Conservation (phyloP, 78 protist species). For the Dictyostelium capitatum region DNA sequence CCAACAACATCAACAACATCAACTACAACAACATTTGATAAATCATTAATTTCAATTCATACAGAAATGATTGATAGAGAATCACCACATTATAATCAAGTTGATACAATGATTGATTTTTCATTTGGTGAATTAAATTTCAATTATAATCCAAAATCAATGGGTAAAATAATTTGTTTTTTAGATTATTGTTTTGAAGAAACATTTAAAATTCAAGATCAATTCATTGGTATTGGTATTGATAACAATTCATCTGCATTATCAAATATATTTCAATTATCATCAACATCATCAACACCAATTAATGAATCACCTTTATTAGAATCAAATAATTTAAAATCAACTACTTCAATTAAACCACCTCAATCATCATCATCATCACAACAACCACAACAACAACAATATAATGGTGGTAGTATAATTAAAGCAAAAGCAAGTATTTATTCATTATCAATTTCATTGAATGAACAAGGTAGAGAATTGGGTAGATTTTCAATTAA, state of each 20-base stretch:
- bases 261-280: background rate
- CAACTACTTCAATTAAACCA: background rate
- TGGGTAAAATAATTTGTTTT: constrained; percentile 36
- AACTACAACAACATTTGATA: background rate
- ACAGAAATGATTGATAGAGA: constrained; percentile 44
- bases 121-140: constrained; percentile 69
- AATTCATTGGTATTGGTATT: background rate
- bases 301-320: background rate
- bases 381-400: background rate
- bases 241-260: background rate
- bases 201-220: constrained; percentile 51
- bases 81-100: constrained; percentile 40
- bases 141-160: constrained; percentile 68
- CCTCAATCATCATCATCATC: background rate
- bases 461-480: constrained; percentile 55
- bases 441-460: constrained; percentile 62
- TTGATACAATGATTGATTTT: constrained; percentile 43
- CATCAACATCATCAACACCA: constrained; percentile 13
- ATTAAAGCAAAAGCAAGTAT: constrained; percentile 63
- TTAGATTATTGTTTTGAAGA: constrained; percentile 74
- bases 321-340: background rate
- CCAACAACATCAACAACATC: background rate
- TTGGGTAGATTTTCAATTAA: constrained; percentile 63
- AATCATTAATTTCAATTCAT: constrained; percentile 42
- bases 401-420: background rate